Base-by-base conservation (phyloP, 176 grass and related monocot genomes). In the bread wheat (Triticum aestivum) region DNA sequence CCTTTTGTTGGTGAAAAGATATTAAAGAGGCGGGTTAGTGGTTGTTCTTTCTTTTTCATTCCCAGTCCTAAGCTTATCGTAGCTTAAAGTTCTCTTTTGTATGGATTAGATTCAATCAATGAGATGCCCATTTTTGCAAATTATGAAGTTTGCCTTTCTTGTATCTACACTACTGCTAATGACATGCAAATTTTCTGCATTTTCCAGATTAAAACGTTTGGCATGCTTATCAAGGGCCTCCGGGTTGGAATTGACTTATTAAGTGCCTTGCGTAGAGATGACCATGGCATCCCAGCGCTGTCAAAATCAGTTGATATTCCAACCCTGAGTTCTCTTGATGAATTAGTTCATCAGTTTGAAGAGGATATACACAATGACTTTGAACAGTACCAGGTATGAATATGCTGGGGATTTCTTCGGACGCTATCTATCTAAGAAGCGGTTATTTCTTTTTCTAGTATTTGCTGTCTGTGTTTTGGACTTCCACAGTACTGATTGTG, bases 151-250 rank as follows among this genome's bases (percentile, higher is more conserved):
- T 87, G 32, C 17, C 14, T 65, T 83, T 21, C 58, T 27, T 77
- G 37, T 82, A 37, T 52, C 54, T 65, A 32, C 34, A 17, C 45
- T 47, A n/a, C 69, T 33, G 68, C 49, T 35, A 52, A 7, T 86
- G 45, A 66, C 44, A 83, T 73, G 35, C 24, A 68, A 68, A 35
- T 79, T 90, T 79, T 81, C 29, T 83, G 81, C 17, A n/a, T 86
- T 23, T 76, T 84, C 79, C 88, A 98, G 96, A 85, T 94, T 81
- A 98, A 98, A 91, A 85, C 91, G 61, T 98, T 98, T 81, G 87
- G 85, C 35, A 87, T 73, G 74, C 90, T 98, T 93, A 85, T 95
- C 88, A 95, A 95, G 68, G 93, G 96, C 77, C 84, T 98, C 34
- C 79, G 85, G 71, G 71, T 84, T 79, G 96, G 91, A 80, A 84